Evolutionary conservation across 768 basidiomycete species (phyloP).

Genomic region (Roridomyces roridus): DNA sequence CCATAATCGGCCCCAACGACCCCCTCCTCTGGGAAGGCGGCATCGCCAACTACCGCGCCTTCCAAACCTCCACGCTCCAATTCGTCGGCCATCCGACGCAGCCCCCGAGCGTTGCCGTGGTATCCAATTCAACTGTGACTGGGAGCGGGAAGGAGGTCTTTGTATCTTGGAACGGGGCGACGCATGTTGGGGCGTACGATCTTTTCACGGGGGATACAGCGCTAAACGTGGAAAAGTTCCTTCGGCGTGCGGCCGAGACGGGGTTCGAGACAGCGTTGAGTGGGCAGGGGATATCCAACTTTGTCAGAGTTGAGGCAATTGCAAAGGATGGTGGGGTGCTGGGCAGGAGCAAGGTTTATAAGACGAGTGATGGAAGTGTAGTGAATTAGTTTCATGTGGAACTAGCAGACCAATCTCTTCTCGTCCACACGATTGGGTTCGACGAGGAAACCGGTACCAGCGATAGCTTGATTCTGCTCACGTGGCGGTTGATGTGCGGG

Average conservation of each 20-base stretch:
- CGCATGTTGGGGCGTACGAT: slow-evolving; percentile 8
- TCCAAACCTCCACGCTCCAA: slow-evolving; percentile 1
- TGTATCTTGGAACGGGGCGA: slow-evolving; percentile 28
- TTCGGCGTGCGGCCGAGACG: neutral
- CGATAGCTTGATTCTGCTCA: too few relatives aligned
- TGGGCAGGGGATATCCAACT: neutral
- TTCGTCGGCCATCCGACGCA: slow-evolving; percentile 17
- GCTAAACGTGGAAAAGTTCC: neutral
- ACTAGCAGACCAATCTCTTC: too few relatives aligned
- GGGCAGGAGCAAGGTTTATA: slow-evolving; percentile 4
- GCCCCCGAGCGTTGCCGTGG: slow-evolving; percentile 5
- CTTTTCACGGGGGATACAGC: slow-evolving; percentile 7
- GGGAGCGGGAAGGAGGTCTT: neutral
- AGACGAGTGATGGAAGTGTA: neutral
- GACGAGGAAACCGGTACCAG: too few relatives aligned
- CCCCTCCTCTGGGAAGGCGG: slow-evolving; percentile 2
- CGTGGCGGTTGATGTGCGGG: too few relatives aligned
- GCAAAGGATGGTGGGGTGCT: neutral
- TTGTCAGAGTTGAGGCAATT: slow-evolving; percentile 3
- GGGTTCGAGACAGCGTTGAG: slow-evolving; percentile 27
- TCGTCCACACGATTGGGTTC: too few relatives aligned
- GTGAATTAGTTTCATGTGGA: neutral
- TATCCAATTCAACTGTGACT: too few relatives aligned
- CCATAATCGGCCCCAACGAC: slow-evolving; percentile 10
- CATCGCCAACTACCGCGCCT: slow-evolving; percentile 14